Evolutionary conservation across 73 alveolate species (phyloP).

Genomic region (Symbiodinium pilosum): DNA sequence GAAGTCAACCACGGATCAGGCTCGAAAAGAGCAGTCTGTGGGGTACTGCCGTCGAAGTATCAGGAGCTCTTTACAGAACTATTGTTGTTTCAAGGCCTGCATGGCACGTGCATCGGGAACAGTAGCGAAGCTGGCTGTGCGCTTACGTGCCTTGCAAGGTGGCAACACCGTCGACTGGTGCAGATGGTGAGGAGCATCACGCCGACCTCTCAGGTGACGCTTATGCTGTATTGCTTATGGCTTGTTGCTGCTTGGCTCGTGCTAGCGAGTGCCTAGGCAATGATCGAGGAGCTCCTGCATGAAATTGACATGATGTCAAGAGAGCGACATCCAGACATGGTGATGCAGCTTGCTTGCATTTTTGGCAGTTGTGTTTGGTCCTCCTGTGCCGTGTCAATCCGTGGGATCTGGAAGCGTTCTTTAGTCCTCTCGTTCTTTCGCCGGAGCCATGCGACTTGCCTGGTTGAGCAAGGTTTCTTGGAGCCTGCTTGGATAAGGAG

Average conservation of each 20-base stretch:
- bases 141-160: slow-evolving; percentile 17
- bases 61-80: no score
- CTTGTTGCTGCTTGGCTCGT: no score
- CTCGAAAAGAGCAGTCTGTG: no score
- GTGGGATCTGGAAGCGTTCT: not conserved
- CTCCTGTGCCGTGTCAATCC: no score
- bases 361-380: not conserved
- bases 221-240: no score
- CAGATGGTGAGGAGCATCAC: not conserved
- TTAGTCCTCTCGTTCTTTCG: no score
- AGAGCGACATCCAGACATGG: slow-evolving; percentile 81
- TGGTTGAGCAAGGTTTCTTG: slow-evolving; percentile 54
- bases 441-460: no score
- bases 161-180: not conserved
- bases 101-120: no score
- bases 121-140: no score
- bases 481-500: slow-evolving; percentile 83
- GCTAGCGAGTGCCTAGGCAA: not conserved
- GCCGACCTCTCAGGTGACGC: not conserved
- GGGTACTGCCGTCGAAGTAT: no score
- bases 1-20: no score
- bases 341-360: slow-evolving; percentile 32
- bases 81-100: no score
- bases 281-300: slow-evolving; percentile 73
- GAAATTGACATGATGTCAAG: slow-evolving; percentile 57